phyloP scores from a whole-genome alignment of 768 basidiomycete species.

The Boletus edulis region DNA sequence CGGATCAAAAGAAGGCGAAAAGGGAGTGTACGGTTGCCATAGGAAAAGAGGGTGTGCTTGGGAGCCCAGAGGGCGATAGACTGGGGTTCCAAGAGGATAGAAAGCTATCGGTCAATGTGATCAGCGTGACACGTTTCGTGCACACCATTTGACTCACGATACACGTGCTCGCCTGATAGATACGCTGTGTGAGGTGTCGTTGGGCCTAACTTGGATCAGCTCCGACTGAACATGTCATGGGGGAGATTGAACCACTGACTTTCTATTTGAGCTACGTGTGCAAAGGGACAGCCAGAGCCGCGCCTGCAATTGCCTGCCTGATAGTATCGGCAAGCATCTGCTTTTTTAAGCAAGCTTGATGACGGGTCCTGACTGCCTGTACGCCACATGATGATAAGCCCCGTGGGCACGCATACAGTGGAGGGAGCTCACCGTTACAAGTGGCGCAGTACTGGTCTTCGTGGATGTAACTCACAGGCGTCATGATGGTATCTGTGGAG shows the following conservation, averaged over 20 bases:
- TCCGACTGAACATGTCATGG: not conserved
- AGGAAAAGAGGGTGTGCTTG: conserved; percentile 18
- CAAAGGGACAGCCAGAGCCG: conserved; percentile 27
- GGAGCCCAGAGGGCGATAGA: conserved; percentile 16
- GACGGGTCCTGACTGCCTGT: conserved; percentile 10
- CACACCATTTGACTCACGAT: conserved; percentile 13
- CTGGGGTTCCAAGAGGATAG: conserved; percentile 12
- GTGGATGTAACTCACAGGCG: conserved; percentile 10
- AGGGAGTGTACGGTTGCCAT: conserved; percentile 32
- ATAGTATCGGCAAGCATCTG: conserved; percentile 24
- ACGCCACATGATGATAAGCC: conserved; percentile 3
- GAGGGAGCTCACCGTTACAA: conserved; percentile 15
- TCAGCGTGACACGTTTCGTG: not conserved
- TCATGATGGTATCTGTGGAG: conserved; percentile 1
- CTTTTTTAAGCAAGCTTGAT: conserved; percentile 7
- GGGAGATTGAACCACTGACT: conserved; percentile 11
- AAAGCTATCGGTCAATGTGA: conserved; percentile 15
- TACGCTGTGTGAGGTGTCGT: conserved; percentile 10
- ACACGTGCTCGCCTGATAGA: conserved; percentile 10
- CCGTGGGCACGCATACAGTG: conserved; percentile 1
- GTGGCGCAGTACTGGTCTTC: conserved; percentile 10
- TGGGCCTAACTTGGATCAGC: conserved; percentile 14
- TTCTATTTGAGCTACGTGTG: conserved; percentile 16
- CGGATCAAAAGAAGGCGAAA: conserved; percentile 16
- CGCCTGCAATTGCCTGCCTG: conserved; percentile 26